Percentiles rank a stretch among this genome's conserved stretches.
phyloP scores from a whole-genome alignment of 257 asterid species.

The Nicotiana undulata region DNA sequence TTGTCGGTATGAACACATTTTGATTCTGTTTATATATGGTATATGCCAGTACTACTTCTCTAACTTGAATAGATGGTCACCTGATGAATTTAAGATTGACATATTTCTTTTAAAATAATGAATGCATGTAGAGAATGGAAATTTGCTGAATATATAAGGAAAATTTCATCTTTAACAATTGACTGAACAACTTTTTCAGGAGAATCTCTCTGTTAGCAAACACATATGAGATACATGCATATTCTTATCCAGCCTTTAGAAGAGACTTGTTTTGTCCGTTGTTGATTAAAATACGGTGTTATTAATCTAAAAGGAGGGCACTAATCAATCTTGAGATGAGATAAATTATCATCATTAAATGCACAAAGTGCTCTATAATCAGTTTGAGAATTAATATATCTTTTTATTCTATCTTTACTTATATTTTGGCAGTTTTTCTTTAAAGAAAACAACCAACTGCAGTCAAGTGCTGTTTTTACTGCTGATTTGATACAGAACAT shows the following conservation, averaged over 20 bases:
- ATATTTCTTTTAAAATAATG: neutral
- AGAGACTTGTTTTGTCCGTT: neutral
- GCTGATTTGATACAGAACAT: neutral
- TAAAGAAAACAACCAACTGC: neutral
- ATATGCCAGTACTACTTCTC: neutral
- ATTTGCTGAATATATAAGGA: neutral
- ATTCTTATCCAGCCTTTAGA: neutral
- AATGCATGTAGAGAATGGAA: neutral
- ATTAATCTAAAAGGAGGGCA: neutral
- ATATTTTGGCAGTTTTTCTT: neutral
- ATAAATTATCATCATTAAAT: neutral
- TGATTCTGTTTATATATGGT: neutral
- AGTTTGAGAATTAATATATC: neutral
- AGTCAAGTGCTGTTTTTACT: neutral
- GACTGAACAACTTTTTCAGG: neutral
- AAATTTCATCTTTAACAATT: neutral
- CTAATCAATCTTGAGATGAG: neutral
- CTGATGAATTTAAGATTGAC: neutral
- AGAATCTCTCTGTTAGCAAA: neutral
- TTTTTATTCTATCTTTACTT: neutral
- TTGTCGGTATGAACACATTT: slow-evolving; percentile 41
- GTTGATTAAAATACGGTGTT: neutral
- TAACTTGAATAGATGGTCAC: neutral
- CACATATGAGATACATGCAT: neutral
- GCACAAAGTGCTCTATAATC: neutral